Evolutionary conservation across 2,329 filamentous ascomycete genomes (phyloP), one percentile per base, ranked within the genome.

Genomic region (Aspergillus quadrilineatus): DNA sequence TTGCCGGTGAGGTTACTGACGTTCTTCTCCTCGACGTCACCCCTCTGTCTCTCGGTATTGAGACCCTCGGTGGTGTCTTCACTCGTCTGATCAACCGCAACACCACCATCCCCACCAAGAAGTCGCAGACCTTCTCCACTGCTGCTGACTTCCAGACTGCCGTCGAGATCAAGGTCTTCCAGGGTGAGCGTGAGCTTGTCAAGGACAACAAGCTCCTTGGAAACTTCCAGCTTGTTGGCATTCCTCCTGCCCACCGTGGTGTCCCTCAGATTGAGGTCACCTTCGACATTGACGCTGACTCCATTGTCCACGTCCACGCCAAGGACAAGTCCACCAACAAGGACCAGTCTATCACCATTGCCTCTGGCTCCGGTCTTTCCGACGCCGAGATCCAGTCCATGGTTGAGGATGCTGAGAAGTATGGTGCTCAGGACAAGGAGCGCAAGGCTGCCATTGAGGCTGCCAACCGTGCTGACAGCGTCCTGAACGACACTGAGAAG

Each of bases 321-420:
- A 96, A 96, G 85, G 93, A 97, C 82, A 97, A 97, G 89, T 93
- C 92, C 68, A 97, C 92, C 80, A 90, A 91, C 87, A 97, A 97
- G 88, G 93, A 97, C 75, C 93, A 99, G 84, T 97, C 92, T 61
- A 97, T 99, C 81, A 97, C 93, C 75, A 96, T 99, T 76, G 92
- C 93, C 55, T 97, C 92, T 58, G 94, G 93, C 77, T 97, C 93
- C 64, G 93, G 94, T 86, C 89, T 97, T 57, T 96, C 91, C 47
- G 92, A 99, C 61, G 78, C 83, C 55, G 93, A 99, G 83, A 99
- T 99, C 65, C 85, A 97, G 82, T 88, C 86, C 80, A 97, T 99
- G 94, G 92, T 99, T 73, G 84, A 93, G 75, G 94, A 97, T 75
- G 95, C 94, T 53, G 93, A 97, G 87, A 93, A 92, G 80, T 97